Base-by-base conservation (phyloP, 192 early-diverging fungal species). In the Fimicolochytrium jonesii region DNA sequence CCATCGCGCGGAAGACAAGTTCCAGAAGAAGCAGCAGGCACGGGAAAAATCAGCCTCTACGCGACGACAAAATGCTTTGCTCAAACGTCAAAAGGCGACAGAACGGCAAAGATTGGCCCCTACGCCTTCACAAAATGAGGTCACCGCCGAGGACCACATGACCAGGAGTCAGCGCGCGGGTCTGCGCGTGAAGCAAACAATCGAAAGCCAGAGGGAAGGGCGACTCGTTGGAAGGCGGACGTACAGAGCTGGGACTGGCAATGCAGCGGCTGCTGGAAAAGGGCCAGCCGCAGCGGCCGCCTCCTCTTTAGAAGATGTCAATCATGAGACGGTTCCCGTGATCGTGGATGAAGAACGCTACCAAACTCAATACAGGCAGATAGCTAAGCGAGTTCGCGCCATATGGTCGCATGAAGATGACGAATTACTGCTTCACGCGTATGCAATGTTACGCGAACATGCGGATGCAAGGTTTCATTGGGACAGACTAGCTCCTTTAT, bases 391-490 rank as follows among this genome's bases (percentile, higher is more conserved):
- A 18, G 22, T 18, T 1, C 56, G 65, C 0, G 22, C 29, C 1
- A 60, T 48, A 9, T 77, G 69, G 65, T 57, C 61, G 3, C 10
- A 13, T 1, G 63, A 72, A 9, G 68, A 67, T 28, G 75, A 77
- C 33, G 36, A 53, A 6, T 17, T 51, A 15, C 47, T 77, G 13
- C 50, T 70, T 33, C 66, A 70, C 50, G 68, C 55, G 5, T 70
- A 67, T 54, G 75, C 65, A 7, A 70, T 73, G 17, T 31, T 72
- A 6, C 13, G 48, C n/a, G 35, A 45, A 42, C 30, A 28, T 34
- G 30, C 26, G 1, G 17, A 41, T 9, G 28, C 35, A 10, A 28
- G 66, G 9, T 71, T 77, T 45, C 33, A 35, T n/a, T 77, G 75
- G 75, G 34, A 26, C 30, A 64, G 67, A 4, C 48, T 77, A 25